phyloP scores from a whole-genome alignment of 106 monocot genomes.

The Hemerocallis citrina region DNA sequence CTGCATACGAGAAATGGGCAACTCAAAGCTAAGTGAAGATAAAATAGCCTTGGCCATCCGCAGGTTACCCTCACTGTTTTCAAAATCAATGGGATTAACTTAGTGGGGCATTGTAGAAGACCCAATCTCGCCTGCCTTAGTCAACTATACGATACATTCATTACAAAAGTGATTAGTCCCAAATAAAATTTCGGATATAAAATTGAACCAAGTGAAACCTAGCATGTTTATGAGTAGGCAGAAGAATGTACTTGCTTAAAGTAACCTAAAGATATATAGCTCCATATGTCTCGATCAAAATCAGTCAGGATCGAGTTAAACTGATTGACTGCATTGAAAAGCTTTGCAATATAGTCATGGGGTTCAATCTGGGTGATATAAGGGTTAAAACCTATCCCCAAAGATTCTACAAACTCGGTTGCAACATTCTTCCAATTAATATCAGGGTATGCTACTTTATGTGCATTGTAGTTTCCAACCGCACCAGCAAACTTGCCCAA shows the following conservation, averaged over 20 bases:
- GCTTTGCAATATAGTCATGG: constrained; percentile 87
- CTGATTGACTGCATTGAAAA: constrained; percentile 55
- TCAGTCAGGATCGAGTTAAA: constrained; percentile 81
- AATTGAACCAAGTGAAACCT: neutral
- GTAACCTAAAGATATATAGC: constrained; percentile 85
- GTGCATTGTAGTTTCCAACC: constrained; percentile 98
- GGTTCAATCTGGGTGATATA: constrained; percentile 90
- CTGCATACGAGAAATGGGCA: constrained; percentile 93
- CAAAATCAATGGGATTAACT: constrained; percentile 98
- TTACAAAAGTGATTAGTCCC: neutral
- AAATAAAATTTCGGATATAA: neutral
- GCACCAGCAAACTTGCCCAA: constrained; percentile 96
- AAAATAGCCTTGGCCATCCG: constrained; percentile 58
- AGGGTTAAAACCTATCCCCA: constrained; percentile 51
- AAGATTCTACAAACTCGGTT: constrained; percentile 70
- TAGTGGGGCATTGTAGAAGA: constrained; percentile 99
- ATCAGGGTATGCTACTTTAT: constrained; percentile 82
- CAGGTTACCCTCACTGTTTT: constrained; percentile 94
- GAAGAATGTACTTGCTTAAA: constrained; percentile 70
- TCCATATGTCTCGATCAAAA: constrained; percentile 92
- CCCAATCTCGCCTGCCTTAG: constrained; percentile 78
- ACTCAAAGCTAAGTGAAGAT: constrained; percentile 58
- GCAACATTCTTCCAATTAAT: constrained; percentile 64
- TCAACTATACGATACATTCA: constrained; percentile 29
- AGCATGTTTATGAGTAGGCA: neutral